Percentiles rank a stretch among this genome's conserved stretches.
phyloP scores from a whole-genome alignment of 352 stramenopile species.

The Phytophthora podocarpi region DNA sequence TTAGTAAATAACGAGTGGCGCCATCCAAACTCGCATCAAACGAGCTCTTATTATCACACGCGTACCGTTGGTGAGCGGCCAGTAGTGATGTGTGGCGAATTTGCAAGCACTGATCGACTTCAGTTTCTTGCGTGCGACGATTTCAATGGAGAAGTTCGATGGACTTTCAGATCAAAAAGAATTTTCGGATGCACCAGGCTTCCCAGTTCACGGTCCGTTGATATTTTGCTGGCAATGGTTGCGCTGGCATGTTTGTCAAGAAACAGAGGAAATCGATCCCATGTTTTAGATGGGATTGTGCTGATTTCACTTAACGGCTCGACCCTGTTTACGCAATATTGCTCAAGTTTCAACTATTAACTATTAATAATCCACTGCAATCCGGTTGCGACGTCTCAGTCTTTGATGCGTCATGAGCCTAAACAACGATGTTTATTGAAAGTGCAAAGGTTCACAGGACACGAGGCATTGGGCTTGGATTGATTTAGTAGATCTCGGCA shows the following conservation, averaged over 20 bases:
- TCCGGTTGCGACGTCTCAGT: constrained; percentile 3
- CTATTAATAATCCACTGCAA: too few species aligned
- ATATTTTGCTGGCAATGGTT: background rate
- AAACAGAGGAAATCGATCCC: constrained; percentile 7
- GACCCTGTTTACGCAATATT: background rate
- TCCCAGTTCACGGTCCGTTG: constrained; percentile 14
- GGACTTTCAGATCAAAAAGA: background rate
- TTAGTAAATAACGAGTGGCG: too few species aligned
- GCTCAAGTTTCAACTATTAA: too few species aligned
- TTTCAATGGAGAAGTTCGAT: background rate
- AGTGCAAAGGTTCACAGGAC: too few species aligned
- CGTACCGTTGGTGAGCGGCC: too few species aligned
- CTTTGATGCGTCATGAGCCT: constrained; percentile 8
- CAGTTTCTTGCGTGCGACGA: background rate
- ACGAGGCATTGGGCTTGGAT: too few species aligned
- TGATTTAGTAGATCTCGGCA: constrained; percentile 16
- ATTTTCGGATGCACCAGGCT: background rate
- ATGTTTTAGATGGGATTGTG: background rate
- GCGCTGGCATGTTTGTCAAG: background rate
- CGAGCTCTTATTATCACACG: too few species aligned
- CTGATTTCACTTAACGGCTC: constrained; percentile 26
- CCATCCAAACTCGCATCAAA: too few species aligned
- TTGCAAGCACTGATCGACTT: background rate
- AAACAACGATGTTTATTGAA: constrained; percentile 5
- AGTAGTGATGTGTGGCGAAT: too few species aligned